Conservation (phyloP, 2,329 filamentous ascomycete species). For the Chrysoporthe austroafricana region DNA sequence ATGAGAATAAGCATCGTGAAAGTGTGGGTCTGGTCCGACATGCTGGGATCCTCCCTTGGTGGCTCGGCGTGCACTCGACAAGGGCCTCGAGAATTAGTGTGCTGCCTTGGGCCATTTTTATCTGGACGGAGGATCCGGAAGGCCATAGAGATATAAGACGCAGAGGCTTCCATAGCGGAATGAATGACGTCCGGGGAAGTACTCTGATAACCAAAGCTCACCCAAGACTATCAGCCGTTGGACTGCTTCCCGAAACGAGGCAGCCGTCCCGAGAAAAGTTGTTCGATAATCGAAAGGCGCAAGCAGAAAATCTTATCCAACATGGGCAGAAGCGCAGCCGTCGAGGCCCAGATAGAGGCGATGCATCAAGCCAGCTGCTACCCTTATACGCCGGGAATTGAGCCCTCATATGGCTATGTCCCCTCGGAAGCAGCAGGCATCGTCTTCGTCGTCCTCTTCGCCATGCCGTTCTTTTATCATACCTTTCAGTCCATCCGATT, state of each 20-base stretch:
- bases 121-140: background rate
- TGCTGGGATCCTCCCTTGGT: background rate
- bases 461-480: slow-evolving; percentile 33
- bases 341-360: slow-evolving; percentile 4
- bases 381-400: slow-evolving; percentile 6
- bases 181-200: background rate
- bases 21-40: background rate
- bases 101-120: background rate
- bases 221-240: background rate
- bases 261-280: background rate
- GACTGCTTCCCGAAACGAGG: background rate
- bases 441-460: slow-evolving; percentile 33
- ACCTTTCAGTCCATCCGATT: slow-evolving; percentile 30
- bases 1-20: background rate
- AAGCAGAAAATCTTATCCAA: background rate
- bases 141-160: background rate
- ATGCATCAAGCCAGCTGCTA: slow-evolving; percentile 12
- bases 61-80: background rate
- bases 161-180: background rate
- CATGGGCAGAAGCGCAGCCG: background rate
- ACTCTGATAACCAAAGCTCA: background rate
- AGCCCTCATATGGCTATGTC: slow-evolving; percentile 33
- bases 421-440: slow-evolving; percentile 35
- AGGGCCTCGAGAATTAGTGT: background rate
- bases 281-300: background rate